These are phyloP conservation scores for Elsinoe arachidis DNA, from an alignment of 2,329 filamentous ascomycete genomes.

Conservation along the genomic window DNA sequence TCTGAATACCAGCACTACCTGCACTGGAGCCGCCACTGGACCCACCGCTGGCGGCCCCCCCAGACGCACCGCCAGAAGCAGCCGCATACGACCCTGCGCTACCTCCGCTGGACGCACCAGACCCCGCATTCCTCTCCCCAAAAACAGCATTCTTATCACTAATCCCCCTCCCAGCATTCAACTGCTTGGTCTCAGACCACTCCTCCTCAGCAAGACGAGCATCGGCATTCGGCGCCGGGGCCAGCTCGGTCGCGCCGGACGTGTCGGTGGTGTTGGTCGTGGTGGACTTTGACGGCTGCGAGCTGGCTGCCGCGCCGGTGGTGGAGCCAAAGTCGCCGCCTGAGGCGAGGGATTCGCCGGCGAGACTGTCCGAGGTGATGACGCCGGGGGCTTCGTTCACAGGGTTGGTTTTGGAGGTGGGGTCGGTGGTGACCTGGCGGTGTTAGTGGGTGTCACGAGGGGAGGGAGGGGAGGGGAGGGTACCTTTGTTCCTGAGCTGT, in stretches of 20 bases:
- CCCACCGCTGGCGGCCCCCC: not conserved
- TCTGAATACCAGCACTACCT: not conserved
- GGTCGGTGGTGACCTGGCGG: constrained; percentile 40
- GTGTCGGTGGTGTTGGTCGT: constrained; percentile 50
- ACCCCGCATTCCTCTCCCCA: not conserved
- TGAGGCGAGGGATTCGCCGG: constrained; percentile 57
- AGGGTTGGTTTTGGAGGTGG: constrained; percentile 40
- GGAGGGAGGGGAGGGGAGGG: not conserved
- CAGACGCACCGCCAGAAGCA: no score
- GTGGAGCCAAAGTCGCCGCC: constrained; percentile 52
- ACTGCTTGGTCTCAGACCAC: constrained; percentile 32
- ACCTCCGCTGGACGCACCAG: no score
- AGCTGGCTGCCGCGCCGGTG: constrained; percentile 47
- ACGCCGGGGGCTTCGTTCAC: constrained; percentile 55
- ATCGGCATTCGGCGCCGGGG: constrained; percentile 39
- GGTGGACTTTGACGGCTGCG: constrained; percentile 44
- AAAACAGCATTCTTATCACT: constrained; percentile 22
- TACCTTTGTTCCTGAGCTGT: constrained; percentile 15
- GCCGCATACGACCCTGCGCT: no score
- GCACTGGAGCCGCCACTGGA: not conserved
- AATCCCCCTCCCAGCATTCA: constrained; percentile 31
- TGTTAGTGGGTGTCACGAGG: not conserved
- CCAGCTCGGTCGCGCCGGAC: constrained; percentile 43
- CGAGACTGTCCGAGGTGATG: constrained; percentile 62
- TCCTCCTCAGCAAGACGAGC: constrained; percentile 36